A percentile compares a stretch with the other conserved stretches of the same genome.
Conservation (phyloP, 371 early-diverging fungal genomes). For the Rhizopus arrhizus region DNA sequence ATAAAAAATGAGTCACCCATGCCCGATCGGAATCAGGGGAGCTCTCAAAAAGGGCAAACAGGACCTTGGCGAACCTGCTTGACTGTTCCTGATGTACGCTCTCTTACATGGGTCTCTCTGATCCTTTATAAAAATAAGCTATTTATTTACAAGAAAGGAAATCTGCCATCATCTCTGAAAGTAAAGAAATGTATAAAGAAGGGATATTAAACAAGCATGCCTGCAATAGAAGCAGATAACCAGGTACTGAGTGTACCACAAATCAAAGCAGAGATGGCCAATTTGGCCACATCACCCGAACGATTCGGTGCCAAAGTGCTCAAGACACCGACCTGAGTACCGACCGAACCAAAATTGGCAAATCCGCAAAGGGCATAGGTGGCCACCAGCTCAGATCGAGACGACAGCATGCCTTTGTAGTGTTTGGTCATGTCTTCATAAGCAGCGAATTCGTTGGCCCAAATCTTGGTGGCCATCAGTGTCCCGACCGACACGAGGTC, state of each 20-base stretch:
- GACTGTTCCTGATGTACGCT: too few relatives aligned
- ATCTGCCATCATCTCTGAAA: neutral
- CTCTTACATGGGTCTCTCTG: too few relatives aligned
- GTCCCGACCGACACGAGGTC: conserved; percentile 65
- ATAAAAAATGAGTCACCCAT: too few relatives aligned
- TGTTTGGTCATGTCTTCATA: conserved; percentile 51
- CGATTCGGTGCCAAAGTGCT: conserved; percentile 76
- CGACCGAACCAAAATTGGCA: conserved; percentile 82
- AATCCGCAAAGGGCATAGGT: conserved; percentile 84
- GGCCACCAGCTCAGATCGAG: conserved; percentile 52
- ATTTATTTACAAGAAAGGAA: too few relatives aligned
- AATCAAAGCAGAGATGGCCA: conserved; percentile 76
- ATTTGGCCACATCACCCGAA: conserved; percentile 66
- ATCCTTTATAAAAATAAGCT: too few relatives aligned
- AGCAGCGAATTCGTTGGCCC: conserved; percentile 87
- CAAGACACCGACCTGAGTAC: conserved; percentile 76
- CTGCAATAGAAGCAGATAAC: conserved; percentile 80
- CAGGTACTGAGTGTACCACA: conserved; percentile 78
- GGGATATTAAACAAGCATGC: conserved; percentile 59
- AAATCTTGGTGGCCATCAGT: conserved; percentile 81
- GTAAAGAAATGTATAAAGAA: neutral
- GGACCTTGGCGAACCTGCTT: too few relatives aligned
- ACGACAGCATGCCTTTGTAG: conserved; percentile 27
- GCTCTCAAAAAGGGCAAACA: too few relatives aligned
- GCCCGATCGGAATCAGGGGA: too few relatives aligned